A percentile compares a stretch with the other conserved stretches of the same genome.
These are phyloP conservation scores for Pyrus betulifolia DNA, from an alignment of 306 rosid genomes.

Conservation along the genomic window DNA sequence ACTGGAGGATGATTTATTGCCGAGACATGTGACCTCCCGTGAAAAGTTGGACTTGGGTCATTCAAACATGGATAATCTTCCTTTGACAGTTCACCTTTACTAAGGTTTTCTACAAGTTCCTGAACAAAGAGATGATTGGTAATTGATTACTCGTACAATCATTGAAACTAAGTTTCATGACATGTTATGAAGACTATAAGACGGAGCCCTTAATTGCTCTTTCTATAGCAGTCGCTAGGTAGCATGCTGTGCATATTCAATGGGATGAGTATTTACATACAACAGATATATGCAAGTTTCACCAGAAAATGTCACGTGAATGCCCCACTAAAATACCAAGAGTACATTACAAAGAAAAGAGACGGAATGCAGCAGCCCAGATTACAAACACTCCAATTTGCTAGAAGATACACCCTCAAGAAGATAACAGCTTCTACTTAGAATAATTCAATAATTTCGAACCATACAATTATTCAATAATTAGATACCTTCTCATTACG, in stretches of 20 bases:
- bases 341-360: background rate
- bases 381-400: background rate
- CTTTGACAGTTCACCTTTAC: conserved; percentile 69
- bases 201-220: too few species aligned
- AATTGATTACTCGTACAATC: conserved; percentile 2
- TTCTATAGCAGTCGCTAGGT: too few species aligned
- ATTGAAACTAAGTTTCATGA: background rate
- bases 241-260: too few species aligned
- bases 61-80: conserved; percentile 92
- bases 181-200: background rate
- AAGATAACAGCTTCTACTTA: background rate
- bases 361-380: background rate
- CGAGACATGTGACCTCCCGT: conserved; percentile 44
- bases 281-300: background rate
- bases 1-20: conserved; percentile 44
- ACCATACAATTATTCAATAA: background rate
- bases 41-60: conserved; percentile 73
- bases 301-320: background rate
- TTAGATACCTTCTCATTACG: background rate
- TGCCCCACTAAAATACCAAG: background rate
- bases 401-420: background rate
- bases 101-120: conserved; percentile 84
- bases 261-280: too few species aligned
- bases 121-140: conserved; percentile 20
- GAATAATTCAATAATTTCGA: background rate